phyloP scores from a whole-genome alignment of 2,329 filamentous ascomycete species.

The Fusarium sp. region DNA sequence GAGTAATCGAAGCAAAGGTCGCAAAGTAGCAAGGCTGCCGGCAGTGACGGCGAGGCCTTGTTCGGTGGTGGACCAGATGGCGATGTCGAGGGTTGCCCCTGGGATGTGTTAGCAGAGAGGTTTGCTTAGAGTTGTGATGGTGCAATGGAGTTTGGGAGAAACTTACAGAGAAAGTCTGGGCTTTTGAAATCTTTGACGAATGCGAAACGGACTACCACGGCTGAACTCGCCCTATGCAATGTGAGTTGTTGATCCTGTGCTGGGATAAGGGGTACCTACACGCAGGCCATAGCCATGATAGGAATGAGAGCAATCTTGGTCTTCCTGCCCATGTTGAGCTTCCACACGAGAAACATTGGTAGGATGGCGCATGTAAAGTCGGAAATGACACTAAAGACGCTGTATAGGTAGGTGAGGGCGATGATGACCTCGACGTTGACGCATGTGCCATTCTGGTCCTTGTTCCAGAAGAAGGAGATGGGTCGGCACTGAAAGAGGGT shows the following conservation, averaged over 20 bases:
- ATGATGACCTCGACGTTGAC: conserved; percentile 59
- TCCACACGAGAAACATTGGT: conserved; percentile 65
- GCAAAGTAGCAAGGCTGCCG: conserved; percentile 59
- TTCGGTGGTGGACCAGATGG: conserved; percentile 62
- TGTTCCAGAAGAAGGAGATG: conserved; percentile 56
- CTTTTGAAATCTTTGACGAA: conserved; percentile 53
- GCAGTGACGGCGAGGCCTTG: conserved; percentile 61
- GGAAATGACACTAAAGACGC: conserved; percentile 59
- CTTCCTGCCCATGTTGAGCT: conserved; percentile 64
- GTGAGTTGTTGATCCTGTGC: conserved; percentile 20
- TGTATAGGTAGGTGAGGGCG: conserved; percentile 64
- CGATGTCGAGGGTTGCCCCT: conserved; percentile 56
- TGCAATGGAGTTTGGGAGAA: background rate
- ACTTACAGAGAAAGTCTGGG: conserved; percentile 58
- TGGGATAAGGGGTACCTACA: conserved; percentile 47
- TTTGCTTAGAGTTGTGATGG: background rate
- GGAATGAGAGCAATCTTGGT: conserved; percentile 64
- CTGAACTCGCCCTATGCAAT: conserved; percentile 54
- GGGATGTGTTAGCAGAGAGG: conserved; percentile 7
- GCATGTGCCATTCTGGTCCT: conserved; percentile 49
- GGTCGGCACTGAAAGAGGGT: conserved; percentile 55
- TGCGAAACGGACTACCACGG: conserved; percentile 55
- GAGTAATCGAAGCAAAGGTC: conserved; percentile 55
- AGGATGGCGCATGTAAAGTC: conserved; percentile 65
- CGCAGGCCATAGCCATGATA: conserved; percentile 67